A percentile compares a stretch with the other conserved stretches of the same genome.
Conservation (phyloP, 495 filamentous ascomycete genomes). For the Tricharina praecox region DNA sequence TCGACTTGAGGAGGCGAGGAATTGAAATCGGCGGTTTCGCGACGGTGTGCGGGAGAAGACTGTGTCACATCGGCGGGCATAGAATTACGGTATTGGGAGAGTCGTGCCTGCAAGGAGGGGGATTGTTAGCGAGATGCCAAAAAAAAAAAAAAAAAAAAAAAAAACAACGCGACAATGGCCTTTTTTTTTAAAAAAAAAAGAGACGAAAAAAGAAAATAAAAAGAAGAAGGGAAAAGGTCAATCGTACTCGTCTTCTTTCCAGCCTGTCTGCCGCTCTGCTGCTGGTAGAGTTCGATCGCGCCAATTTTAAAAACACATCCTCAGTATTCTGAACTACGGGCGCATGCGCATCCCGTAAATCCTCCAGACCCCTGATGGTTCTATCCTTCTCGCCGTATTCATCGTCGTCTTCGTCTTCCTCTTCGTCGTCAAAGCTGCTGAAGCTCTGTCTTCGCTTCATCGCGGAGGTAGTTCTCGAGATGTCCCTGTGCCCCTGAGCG, state of each 20-base stretch:
- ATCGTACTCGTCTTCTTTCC: constrained; percentile 34
- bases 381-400: constrained; percentile 25
- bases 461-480: background rate
- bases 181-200: background rate
- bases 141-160: background rate
- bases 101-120: constrained; percentile 19
- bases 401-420: constrained; percentile 16
- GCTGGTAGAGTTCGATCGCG: constrained; percentile 34
- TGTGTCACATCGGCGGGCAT: constrained; percentile 23
- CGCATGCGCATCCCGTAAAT: constrained; percentile 16
- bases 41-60: constrained; percentile 12
- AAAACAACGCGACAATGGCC: background rate
- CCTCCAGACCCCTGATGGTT: constrained; percentile 26
- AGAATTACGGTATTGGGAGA: constrained; percentile 19
- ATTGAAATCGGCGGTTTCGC: background rate
- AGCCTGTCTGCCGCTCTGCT: constrained; percentile 18
- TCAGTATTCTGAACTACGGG: constrained; percentile 10
- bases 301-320: constrained; percentile 49
- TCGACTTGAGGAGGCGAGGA: constrained; percentile 4
- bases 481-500: constrained; percentile 7
- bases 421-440: constrained; percentile 7
- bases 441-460: constrained; percentile 5
- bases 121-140: background rate
- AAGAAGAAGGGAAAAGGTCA: background rate
- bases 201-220: background rate